Base-by-base conservation (phyloP, 305 asterid species). In the Fraxinus sp. region DNA sequence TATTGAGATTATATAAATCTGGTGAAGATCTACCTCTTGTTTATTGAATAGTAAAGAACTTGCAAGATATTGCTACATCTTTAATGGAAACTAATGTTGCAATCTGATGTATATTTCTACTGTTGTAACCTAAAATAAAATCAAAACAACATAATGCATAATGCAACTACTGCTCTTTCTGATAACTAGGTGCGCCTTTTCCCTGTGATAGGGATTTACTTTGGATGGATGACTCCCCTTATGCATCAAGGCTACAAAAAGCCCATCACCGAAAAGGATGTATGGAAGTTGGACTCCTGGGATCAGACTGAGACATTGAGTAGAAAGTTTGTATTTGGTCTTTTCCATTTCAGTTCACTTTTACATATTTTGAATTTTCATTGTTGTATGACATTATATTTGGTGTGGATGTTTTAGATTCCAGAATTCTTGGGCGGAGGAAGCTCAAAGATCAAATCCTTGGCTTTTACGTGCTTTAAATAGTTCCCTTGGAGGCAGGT, bases 401-500 rank as follows among this genome's bases (percentile, higher is more conserved):
- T 82, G 82, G 71, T 52, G 13, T 74, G 4, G 62, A 46, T 78
- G 81, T 57, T 83, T 49, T 78, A 95, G 98, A 90, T 94, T 96
- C 88, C 98, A 91, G 80, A 88, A 82, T 37, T 89, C 93, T 78
- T 96, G 98, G 99, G 91, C 85, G 76, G 94, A 93, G 83, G 99
- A 96, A 89, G 78, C 89, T 82, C 91, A 78, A 83, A 89, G 90
- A 91, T 49, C 94, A 80, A 92, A 89, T 82, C 98, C 98, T 57
- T 93, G 99, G 98, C 95, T 96, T 86, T 91, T 96, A 87, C 91
- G 94, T 83, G 97, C 98, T 78, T 88, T 96, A 89, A 89, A 94
- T 81, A 85, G 86, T 82, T 90, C 97, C 87, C 94, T 94, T 85
- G 98, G 99, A 44, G 93, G 97, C 86, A 92, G 98, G 99, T 95